Evolutionary conservation across 1,284 basidiomycete species (phyloP).

Genomic region (Moesziomyces parantarcticus): DNA sequence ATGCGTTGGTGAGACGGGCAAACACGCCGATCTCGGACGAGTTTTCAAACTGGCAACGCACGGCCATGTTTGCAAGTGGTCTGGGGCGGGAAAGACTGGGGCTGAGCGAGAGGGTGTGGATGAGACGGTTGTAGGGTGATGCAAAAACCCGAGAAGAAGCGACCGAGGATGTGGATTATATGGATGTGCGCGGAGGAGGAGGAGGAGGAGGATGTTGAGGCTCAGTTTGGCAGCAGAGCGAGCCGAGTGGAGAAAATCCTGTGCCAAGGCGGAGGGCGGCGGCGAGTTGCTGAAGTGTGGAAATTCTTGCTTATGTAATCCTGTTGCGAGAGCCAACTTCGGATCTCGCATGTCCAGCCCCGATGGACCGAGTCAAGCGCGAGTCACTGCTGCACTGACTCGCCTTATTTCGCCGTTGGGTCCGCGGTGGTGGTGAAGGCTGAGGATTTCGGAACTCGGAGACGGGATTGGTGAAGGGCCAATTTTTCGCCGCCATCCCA

Average conservation of each 20-base stretch:
- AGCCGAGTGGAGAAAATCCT: slow-evolving; percentile 30
- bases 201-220: too few relatives aligned
- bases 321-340: slow-evolving; percentile 1
- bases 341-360: slow-evolving; percentile 11
- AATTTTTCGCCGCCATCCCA: background rate
- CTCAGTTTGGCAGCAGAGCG: slow-evolving; percentile 9
- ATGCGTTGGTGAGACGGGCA: slow-evolving; percentile 85
- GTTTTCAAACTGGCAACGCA: slow-evolving; percentile 82
- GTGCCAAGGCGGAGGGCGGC: background rate
- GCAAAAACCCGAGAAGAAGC: too few relatives aligned
- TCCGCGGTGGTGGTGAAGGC: too few relatives aligned
- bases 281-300: background rate
- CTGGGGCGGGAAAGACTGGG: too few relatives aligned
- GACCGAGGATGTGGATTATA: too few relatives aligned
- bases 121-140: too few relatives aligned
- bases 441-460: slow-evolving; percentile 14
- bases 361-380: slow-evolving; percentile 7
- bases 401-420: too few relatives aligned
- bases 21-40: slow-evolving; percentile 90
- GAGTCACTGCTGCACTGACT: slow-evolving; percentile 15
- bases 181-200: background rate
- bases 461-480: background rate
- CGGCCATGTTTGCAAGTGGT: slow-evolving; percentile 37
- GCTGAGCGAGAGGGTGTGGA: too few relatives aligned
- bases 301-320: slow-evolving; percentile 49